Evolutionary conservation across 2,329 filamentous ascomycete genomes (phyloP), one percentile per base, ranked within the genome.

Genomic region (Hypoxylon sp.): DNA sequence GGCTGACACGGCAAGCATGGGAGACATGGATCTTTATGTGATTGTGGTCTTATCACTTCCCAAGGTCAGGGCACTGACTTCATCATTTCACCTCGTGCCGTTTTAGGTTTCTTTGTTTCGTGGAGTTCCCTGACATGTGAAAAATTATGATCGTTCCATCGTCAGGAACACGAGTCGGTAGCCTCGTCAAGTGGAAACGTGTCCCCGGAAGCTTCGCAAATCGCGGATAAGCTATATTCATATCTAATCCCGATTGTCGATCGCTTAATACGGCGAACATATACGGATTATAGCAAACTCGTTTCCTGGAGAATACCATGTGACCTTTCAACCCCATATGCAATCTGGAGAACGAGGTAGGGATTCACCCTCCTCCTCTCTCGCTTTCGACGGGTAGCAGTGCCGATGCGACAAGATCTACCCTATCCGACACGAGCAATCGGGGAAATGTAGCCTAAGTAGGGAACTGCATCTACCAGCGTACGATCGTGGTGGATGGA

Each of bases 381-480:
- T 57, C 51, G 55, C 45, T 55, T 43, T 62, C 25, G 69, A 67
- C 67, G 65, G 70, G 65, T 70, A 65, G 65, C 64, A 68, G 55
- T 69, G 66, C 68, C 68, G 68, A 71, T 69, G 68, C 38, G 61
- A 69, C 63, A 25, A 68, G 67, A 72, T 72, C 70, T 68, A 63
- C 38, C 65, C 58, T 68, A 70, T 65, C 70, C 65, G 63, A 63
- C 52, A 63, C 11, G 41, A 63, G 51, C 53, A 62, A 66, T 63
- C 58, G 67, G 68, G 63, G 62, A 65, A 66, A 69, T 67, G 56
- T 67, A 68, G 62, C 64, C 65, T 60, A 67, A 67, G 62, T 65
- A 67, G 68, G 70, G 68, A 70, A 65, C 59, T 66, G 65, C 59
- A 70, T 66, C 58, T 62, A 25, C 32, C 61, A 61, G 45, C 30